Conservation (phyloP, 192 early-diverging fungal genomes). For the Rhizophagus clarus region DNA sequence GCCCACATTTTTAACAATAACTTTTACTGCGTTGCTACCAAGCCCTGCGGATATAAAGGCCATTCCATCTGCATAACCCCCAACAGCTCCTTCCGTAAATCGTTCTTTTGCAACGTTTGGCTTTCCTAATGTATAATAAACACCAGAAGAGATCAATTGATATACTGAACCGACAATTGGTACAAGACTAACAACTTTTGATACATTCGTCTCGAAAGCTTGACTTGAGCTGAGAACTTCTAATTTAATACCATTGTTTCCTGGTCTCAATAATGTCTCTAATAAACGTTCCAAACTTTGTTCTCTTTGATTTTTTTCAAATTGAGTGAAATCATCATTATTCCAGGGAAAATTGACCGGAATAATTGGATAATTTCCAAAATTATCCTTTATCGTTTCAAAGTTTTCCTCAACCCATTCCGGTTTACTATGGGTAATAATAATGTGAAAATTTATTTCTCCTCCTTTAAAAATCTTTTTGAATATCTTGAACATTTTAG, state of each 20-base stretch:
- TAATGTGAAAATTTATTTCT: slow-evolving; percentile 27
- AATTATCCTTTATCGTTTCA: neutral
- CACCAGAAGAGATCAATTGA: slow-evolving; percentile 10
- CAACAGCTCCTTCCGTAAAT: neutral
- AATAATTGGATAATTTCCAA: slow-evolving; percentile 31
- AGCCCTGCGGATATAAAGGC: too few relatives aligned
- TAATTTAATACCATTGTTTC: neutral
- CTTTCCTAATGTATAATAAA: neutral
- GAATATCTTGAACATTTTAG: slow-evolving; percentile 24
- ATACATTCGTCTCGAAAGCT: neutral
- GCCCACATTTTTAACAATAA: too few relatives aligned
- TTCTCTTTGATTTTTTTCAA: neutral
- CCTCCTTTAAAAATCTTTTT: slow-evolving; percentile 30
- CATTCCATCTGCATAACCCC: too few relatives aligned
- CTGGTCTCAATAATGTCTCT: neutral
- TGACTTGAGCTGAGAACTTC: neutral
- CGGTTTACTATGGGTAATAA: slow-evolving; percentile 29
- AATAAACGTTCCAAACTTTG: neutral
- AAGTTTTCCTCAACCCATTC: slow-evolving; percentile 26
- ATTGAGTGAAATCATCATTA: neutral
- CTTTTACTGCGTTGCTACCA: too few relatives aligned
- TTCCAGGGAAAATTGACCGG: slow-evolving; percentile 26
- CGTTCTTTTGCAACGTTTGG: slow-evolving; percentile 5
- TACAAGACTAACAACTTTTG: neutral
- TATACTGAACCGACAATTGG: neutral